Conservation (phyloP, 345 rosid genomes). For the Nephelium lappaceum region DNA sequence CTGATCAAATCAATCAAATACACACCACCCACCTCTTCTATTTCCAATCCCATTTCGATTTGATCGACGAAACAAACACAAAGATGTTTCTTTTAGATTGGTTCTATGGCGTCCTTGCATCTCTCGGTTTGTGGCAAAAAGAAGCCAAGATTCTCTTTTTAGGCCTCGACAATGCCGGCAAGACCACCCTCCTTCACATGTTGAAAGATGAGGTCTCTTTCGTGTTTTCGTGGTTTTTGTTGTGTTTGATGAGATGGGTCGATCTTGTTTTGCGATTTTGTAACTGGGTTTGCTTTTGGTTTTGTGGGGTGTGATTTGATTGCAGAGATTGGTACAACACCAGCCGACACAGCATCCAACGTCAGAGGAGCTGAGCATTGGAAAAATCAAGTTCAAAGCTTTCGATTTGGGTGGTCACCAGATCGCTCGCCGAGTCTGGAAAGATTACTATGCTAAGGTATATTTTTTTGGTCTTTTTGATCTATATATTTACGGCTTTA, state of each 20-base stretch:
- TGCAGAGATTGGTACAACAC: constrained; percentile 76
- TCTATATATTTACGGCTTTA: neutral
- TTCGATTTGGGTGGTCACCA: constrained; percentile 85
- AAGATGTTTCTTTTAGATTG: constrained; percentile 82
- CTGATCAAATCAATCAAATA: neutral
- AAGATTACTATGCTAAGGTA: constrained; percentile 79
- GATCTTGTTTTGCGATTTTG: constrained; percentile 22
- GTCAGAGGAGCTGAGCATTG: constrained; percentile 77
- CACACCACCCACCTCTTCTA: neutral
- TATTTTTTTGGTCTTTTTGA: neutral
- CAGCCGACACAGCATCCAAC: constrained; percentile 82
- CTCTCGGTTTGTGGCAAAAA: constrained; percentile 87
- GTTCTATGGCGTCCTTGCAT: constrained; percentile 84
- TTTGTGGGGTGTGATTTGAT: constrained; percentile 10
- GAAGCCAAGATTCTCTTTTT: constrained; percentile 92
- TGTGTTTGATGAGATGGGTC: neutral
- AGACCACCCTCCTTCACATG: constrained; percentile 97
- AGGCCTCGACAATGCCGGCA: constrained; percentile 95
- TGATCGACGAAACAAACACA: neutral
- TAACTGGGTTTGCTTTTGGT: neutral
- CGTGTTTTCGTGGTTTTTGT: neutral
- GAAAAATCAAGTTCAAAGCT: constrained; percentile 84
- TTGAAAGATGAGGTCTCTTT: constrained; percentile 80
- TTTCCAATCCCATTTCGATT: neutral
- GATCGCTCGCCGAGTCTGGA: constrained; percentile 86